Conservation (phyloP, 768 basidiomycete species). For the Nidularia sp. region DNA sequence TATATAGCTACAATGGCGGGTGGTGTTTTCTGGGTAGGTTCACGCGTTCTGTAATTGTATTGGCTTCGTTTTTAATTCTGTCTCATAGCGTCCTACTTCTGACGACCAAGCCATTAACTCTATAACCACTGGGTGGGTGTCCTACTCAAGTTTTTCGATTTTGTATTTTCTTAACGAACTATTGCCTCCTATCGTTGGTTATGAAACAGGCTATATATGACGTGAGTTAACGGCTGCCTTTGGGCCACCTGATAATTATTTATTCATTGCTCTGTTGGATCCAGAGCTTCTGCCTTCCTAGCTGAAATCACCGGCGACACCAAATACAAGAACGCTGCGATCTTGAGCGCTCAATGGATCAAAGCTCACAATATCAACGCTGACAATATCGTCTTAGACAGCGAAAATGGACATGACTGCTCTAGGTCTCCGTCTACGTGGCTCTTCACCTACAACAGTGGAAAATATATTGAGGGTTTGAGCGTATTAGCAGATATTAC, state of each 20-base stretch:
- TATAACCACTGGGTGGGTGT: conserved; percentile 43
- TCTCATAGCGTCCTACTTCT: conserved; percentile 32
- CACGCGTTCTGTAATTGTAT: not conserved
- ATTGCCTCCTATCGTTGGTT: no score
- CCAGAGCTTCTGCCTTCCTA: conserved; percentile 45
- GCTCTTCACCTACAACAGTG: conserved; percentile 53
- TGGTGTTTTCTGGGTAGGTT: conserved; percentile 48
- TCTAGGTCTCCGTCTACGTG: conserved; percentile 37
- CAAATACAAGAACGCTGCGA: conserved; percentile 43
- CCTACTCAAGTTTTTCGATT: not conserved
- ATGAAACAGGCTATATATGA: conserved; percentile 29
- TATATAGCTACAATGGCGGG: conserved; percentile 46
- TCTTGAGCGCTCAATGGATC: conserved; percentile 45
- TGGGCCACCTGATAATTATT: not conserved
- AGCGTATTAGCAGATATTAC: conserved; percentile 39
- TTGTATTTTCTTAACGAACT: no score
- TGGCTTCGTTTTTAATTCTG: not conserved
- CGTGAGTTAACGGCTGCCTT: conserved; percentile 20
- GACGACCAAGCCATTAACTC: conserved; percentile 43
- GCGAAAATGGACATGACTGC: conserved; percentile 42
- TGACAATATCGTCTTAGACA: conserved; percentile 40
- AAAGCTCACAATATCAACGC: conserved; percentile 38
- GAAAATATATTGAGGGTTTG: conserved; percentile 51
- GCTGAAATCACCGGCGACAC: conserved; percentile 39
- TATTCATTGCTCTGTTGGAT: not conserved